A percentile compares a stretch with the other conserved stretches of the same genome.
Conservation (phyloP, 2,329 filamentous ascomycete species). For the Zymoseptoria brevis region DNA sequence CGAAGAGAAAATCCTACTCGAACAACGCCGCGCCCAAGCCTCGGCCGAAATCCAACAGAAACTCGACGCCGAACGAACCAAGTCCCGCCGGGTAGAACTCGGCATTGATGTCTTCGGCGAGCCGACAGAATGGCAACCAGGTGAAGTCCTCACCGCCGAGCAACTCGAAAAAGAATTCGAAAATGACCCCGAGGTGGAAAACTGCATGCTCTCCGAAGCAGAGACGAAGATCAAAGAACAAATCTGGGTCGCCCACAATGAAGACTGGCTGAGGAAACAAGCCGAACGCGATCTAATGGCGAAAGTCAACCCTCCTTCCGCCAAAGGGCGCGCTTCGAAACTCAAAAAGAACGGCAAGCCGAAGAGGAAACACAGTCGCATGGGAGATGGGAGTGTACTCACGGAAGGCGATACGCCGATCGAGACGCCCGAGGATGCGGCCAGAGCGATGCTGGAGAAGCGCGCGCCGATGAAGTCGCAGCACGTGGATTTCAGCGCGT, state of each 20-base stretch:
- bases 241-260: slow-evolving; percentile 92
- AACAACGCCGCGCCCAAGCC: slow-evolving; percentile 14
- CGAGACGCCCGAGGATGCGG: slow-evolving; percentile 39
- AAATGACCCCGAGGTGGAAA: slow-evolving; percentile 77
- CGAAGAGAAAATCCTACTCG: slow-evolving; percentile 5
- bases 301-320: slow-evolving; percentile 50
- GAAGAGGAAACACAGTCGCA: slow-evolving; percentile 39
- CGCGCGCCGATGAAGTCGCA: slow-evolving; percentile 35
- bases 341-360: slow-evolving; percentile 35
- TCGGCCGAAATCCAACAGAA: slow-evolving; percentile 24
- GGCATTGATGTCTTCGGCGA: slow-evolving; percentile 57
- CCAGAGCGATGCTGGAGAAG: slow-evolving; percentile 39
- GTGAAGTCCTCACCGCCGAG: slow-evolving; percentile 19
- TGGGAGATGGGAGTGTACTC: slow-evolving; percentile 37
- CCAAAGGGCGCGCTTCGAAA: slow-evolving; percentile 26
- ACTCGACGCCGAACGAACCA: slow-evolving; percentile 39
- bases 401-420: slow-evolving; percentile 35
- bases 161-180: slow-evolving; percentile 62
- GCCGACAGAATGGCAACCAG: slow-evolving; percentile 12
- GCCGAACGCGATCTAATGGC: slow-evolving; percentile 74
- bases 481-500: slow-evolving; percentile 40
- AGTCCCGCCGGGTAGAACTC: slow-evolving; percentile 42
- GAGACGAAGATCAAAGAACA: slow-evolving; percentile 79
- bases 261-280: slow-evolving; percentile 81
- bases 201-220: slow-evolving; percentile 64